Percentiles rank a stretch among this genome's conserved stretches.
These are phyloP conservation scores for Lipomyces orientalis DNA, from an alignment of 805 yeast species.

Conservation along the genomic window DNA sequence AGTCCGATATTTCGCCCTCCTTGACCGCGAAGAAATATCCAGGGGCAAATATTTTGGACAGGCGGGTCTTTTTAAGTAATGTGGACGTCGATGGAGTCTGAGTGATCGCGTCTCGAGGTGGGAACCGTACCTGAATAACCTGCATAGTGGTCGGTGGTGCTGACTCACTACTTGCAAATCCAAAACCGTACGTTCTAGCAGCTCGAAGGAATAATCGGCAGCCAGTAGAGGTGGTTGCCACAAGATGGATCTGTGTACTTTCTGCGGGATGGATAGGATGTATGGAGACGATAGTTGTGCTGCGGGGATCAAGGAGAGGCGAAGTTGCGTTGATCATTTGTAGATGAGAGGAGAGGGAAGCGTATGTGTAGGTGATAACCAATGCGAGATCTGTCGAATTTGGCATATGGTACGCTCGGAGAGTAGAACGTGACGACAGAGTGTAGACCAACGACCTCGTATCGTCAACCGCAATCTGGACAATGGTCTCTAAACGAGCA, in stretches of 20 bases:
- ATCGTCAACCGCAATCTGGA: conserved; percentile 73
- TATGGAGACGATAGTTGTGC: conserved; percentile 56
- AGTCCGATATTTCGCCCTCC: conserved; percentile 49
- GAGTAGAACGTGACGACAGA: conserved; percentile 77
- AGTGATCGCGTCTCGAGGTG: conserved; percentile 45
- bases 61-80: conserved; percentile 59
- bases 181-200: conserved; percentile 42
- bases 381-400: conserved; percentile 47
- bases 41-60: conserved; percentile 72
- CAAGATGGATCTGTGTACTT: conserved; percentile 69
- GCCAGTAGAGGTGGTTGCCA: conserved; percentile 84
- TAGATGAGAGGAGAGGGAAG: conserved; percentile 41
- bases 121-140: conserved; percentile 52
- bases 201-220: conserved; percentile 73
- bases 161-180: conserved; percentile 17
- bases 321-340: conserved; percentile 42
- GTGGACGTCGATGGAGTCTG: conserved; percentile 32
- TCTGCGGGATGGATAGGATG: conserved; percentile 67
- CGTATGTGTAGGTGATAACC: conserved; percentile 43
- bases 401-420: conserved; percentile 74
- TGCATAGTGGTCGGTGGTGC: conserved; percentile 48
- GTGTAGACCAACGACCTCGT: conserved; percentile 80
- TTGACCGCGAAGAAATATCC: conserved; percentile 79
- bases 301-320: conserved; percentile 40
- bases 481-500: conserved; percentile 55